These are phyloP conservation scores for Alternaria panax DNA, from an alignment of 2,329 filamentous ascomycete genomes.

Conservation along the genomic window DNA sequence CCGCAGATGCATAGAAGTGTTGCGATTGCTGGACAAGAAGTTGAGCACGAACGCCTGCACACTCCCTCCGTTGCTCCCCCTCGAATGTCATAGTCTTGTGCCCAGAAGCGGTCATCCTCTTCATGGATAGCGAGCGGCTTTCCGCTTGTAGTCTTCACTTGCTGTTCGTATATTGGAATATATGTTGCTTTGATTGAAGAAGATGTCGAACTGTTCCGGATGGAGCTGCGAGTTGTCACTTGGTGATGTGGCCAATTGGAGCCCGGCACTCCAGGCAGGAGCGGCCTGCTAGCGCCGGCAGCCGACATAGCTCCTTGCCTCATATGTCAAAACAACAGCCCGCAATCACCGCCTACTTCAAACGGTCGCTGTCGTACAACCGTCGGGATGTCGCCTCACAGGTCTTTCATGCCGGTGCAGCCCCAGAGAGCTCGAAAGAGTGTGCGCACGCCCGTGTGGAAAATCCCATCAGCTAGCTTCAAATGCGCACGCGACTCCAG, in stretches of 20 bases:
- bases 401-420: background rate
- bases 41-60: background rate
- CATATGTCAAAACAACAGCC: background rate
- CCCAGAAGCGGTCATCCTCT: background rate
- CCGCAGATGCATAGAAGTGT: background rate
- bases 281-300: conserved; percentile 6
- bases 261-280: background rate
- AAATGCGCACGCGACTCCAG: background rate
- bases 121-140: background rate
- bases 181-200: background rate
- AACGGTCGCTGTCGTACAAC: background rate
- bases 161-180: background rate
- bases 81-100: background rate
- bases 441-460: conserved; percentile 7
- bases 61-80: background rate
- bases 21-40: background rate
- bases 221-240: background rate
- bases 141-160: background rate
- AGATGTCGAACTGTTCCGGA: background rate
- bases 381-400: background rate
- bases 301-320: background rate
- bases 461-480: background rate
- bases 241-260: background rate
- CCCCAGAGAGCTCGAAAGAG: background rate
- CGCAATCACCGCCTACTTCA: background rate